Base-by-base conservation (phyloP, 768 basidiomycete species). In the Leucocoprinus leucothites region DNA sequence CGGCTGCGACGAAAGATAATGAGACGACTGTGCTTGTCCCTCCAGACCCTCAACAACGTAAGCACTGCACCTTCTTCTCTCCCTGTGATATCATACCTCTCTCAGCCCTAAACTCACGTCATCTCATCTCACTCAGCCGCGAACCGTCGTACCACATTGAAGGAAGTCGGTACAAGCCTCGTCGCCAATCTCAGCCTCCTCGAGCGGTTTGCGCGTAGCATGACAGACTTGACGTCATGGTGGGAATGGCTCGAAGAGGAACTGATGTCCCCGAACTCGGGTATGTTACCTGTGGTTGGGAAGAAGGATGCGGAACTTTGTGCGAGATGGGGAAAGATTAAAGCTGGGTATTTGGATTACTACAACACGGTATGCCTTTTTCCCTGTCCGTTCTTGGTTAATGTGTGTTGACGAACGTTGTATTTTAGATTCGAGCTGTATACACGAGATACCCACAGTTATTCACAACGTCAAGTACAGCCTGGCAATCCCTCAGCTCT, bases 151-250 rank as follows among this genome's bases (percentile, higher is more conserved):
- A 74, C 70, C 48, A 60, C 65, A 3, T 58, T 75, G 11, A 71
- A 69, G 52, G 72, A 74, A 28, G 66, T 74, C 26, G 73, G 71
- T 4, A 61, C 63, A 9, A 71, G 70, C 51, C 70, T 75, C 18
- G 71, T 73, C 18, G 72, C 70, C 9, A 75, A 74, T 51, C 62
- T 74, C 18, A 67, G 60, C 43, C 65, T 74, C 26, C 64, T 75
- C 40, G 60, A 64, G 26, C 66, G 71, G 9, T 71, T 73, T 54
- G 62, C 69, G 22, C 62, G 62, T 13, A 62, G 63, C 28, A 58
- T 60, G 19, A 58, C 64, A 0, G 61, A 67, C 16, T 59, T 73
- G 16, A 57, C 64, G 3, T 58, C 63, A 3, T 75, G 74, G 73
- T 74, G 71, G 62, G 51, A 55, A 4, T 67, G 59, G 57, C 63